Evolutionary conservation across 2,329 filamentous ascomycete genomes (phyloP), one percentile per base, ranked within the genome.

Genomic region (Sclerotinia borealis): DNA sequence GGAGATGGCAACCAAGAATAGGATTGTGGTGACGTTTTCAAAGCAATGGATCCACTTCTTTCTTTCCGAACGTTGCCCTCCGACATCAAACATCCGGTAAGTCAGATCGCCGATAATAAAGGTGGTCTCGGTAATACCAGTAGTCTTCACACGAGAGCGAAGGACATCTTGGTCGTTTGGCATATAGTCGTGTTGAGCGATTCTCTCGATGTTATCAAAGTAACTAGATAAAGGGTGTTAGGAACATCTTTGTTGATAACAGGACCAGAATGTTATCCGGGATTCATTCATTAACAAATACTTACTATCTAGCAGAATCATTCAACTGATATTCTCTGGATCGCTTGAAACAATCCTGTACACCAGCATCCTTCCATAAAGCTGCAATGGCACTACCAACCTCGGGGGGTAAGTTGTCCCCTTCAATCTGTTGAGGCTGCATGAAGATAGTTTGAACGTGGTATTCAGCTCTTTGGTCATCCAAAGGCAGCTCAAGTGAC

Each of bases 81-180:
- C 88, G 59, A 91, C 88, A 72, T 91, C 88, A 76, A 91, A 90
- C 88, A 98, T 98, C 71, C 93, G 90, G 79, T 97, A 98, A 66
- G 92, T 96, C 71, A 97, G 85, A 73, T 95, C 90, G 65, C 92
- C 92, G 41, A 96, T 85, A 75, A 96, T 92, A 76, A 98, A 98
- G 66, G 93, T 86, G 3, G 93, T 96, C 77, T 98, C 93, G 62
- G 91, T 98, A 72, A 98, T 98, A 73, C 93, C 93, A 11, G 95
- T 98, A 27, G 93, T 98, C 73, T 93, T 86, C 77, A 98, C 79
- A 76, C 93, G 86, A 61, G 93, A 96, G 70, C 95, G 91, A 59
- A 98, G 84, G 71, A 98, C 89, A 78, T 98, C 93, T 77, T 98
- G 93, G 75, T 98, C 92, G 74, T 91, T 91, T 37, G 95, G 95